Base-by-base conservation (phyloP, 495 filamentous ascomycete species). In the Paragyromitra xinjiangensis region DNA sequence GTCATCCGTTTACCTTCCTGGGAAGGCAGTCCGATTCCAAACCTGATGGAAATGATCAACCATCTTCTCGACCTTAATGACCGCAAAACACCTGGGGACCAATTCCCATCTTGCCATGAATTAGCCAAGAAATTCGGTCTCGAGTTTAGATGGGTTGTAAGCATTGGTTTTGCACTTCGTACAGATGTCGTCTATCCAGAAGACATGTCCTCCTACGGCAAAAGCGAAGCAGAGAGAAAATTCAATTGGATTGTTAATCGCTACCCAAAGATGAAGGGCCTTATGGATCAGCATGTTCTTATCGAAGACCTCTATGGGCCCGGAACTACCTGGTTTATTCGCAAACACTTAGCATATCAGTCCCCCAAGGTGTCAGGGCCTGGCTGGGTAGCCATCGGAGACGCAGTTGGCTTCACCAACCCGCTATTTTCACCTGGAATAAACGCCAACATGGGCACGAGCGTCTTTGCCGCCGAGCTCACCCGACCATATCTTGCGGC, bases 391-490 rank as follows among this genome's bases (percentile, higher is more conserved):
- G 75, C 75, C 14, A 69, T 78, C 45, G 73, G 75, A 34, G 62
- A 78, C n/a, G 53, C 71, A 48, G 71, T 63, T 69, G 75, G 75
- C n/a, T 78, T 78, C 61, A 78, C 73, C 4, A 78, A 78, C 40
- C 76, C 73, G 19, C 44, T 78, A 14, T 59, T 70, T 48, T 78
- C 75, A 1, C 75, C 73, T 8, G 62, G 73, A 65, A 78, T 78
- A 53, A 78, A 78, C 51, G 74, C 62, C 14, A 71, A 64, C 22
- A 77, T 75, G 16, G 74, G 69, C 16, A 71, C 65, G 8, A 64
- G 66, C 14, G 56, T 66, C 8, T 58, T 64, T 19, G 70, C 70
- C 26, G 71, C 58, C 19, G 48, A 71, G 67, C 56, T 67, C 26
- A 77, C 74, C 6, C 37, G n/a, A 11, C 26, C 26, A 22, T 66